Evolutionary conservation across 225 moss, liverwort and hornwort genomes (phyloP).

Genomic region (Polytrichum commune): DNA sequence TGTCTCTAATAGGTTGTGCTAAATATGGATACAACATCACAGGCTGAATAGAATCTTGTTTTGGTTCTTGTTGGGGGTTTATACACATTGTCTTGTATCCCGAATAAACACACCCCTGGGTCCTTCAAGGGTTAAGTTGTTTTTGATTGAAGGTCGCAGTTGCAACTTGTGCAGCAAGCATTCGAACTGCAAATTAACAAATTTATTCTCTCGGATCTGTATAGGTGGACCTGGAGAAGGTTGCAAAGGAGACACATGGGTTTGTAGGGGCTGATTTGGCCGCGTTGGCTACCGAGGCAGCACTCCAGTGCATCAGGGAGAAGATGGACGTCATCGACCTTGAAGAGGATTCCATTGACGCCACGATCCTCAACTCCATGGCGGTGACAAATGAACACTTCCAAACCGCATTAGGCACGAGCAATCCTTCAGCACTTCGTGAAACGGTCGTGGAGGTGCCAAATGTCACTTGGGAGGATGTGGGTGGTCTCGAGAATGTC

Average conservation of each 20-base stretch:
- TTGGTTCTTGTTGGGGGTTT: too few relatives aligned
- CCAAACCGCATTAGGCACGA: conserved; percentile 49
- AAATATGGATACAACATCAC: too few relatives aligned
- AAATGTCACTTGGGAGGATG: conserved; percentile 54
- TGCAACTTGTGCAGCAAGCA: background rate
- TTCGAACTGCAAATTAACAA: background rate
- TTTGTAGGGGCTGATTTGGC: conserved; percentile 66
- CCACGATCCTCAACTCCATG: conserved; percentile 56
- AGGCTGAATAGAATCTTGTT: too few relatives aligned
- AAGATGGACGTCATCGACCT: conserved; percentile 68
- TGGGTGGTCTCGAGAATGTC: conserved; percentile 57
- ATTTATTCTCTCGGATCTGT: background rate
- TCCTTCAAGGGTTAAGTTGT: too few relatives aligned
- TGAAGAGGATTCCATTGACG: conserved; percentile 62
- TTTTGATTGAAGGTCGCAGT: too few relatives aligned
- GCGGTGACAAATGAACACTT: conserved; percentile 67
- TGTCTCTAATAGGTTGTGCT: too few relatives aligned
- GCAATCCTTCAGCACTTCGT: conserved; percentile 64
- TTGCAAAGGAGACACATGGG: conserved; percentile 58
- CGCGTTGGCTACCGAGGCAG: conserved; percentile 52
- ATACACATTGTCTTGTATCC: too few relatives aligned
- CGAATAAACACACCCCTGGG: too few relatives aligned
- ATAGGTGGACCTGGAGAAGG: conserved; percentile 59
- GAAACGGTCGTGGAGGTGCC: conserved; percentile 67
- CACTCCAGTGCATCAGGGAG: conserved; percentile 61